Evolutionary conservation across 345 rosid species (phyloP).

Genomic region (Corchorus olitorius): DNA sequence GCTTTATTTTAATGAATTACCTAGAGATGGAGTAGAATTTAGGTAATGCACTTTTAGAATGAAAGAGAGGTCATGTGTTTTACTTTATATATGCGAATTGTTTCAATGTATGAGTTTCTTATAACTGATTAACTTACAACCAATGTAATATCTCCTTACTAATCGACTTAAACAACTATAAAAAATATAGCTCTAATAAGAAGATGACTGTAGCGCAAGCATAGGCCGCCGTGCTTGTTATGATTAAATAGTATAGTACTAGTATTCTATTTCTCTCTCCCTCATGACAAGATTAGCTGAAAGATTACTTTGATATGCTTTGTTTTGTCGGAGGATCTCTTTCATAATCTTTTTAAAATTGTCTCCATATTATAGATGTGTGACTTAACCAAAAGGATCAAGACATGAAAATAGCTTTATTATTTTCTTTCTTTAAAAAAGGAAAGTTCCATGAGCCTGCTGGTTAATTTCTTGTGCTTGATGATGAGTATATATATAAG

Average conservation of each 20-base stretch:
- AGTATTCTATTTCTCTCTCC: not conserved
- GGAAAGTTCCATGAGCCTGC: not conserved
- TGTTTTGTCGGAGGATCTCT: not conserved
- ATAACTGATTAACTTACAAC: too few species aligned
- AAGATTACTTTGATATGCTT: not conserved
- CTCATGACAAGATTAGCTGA: not conserved
- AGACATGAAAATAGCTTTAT: not conserved
- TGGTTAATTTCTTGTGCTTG: not conserved
- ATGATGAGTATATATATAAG: not conserved
- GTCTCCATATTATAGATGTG: not conserved
- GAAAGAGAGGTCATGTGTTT: too few species aligned
- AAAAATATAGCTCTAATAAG: too few species aligned
- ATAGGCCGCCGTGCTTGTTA: too few species aligned
- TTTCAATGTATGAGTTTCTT: too few species aligned
- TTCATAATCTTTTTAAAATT: not conserved
- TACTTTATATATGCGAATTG: too few species aligned
- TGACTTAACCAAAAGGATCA: not conserved
- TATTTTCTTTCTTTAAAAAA: not conserved
- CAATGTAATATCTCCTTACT: too few species aligned
- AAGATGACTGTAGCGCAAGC: too few species aligned
- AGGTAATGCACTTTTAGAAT: too few species aligned
- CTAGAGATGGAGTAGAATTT: too few species aligned
- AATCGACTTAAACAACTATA: too few species aligned
- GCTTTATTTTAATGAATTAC: too few species aligned
- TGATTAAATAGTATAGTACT: not conserved